Conservation (phyloP, 495 filamentous ascomycete genomes). For the Hyaloscypha variabilis region DNA sequence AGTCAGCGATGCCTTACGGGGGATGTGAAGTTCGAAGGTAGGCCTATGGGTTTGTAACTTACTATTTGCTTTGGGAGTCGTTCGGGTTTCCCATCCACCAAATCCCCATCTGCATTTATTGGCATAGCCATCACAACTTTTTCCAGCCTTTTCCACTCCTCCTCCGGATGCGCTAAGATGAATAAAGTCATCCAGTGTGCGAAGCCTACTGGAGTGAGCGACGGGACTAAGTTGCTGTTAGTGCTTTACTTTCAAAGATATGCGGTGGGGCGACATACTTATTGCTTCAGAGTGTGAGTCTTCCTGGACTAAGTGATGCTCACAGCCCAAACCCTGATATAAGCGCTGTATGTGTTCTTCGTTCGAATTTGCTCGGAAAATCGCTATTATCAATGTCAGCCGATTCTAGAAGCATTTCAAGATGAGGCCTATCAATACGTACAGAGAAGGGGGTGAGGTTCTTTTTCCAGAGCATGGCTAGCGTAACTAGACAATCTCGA, state of each 20-base stretch:
- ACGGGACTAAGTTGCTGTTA: constrained; percentile 52
- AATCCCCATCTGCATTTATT: constrained; percentile 55
- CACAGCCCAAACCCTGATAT: constrained; percentile 74
- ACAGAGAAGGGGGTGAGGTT: constrained; percentile 49
- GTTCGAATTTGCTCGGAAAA: constrained; percentile 46
- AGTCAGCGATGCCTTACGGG: background rate
- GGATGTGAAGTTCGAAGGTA: no score
- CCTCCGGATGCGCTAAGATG: constrained; percentile 77
- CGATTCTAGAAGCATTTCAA: background rate
- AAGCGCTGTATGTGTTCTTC: constrained; percentile 59
- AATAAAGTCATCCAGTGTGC: constrained; percentile 73
- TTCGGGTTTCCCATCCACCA: constrained; percentile 70
- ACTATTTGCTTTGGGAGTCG: constrained; percentile 75
- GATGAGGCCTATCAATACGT: constrained; percentile 19
- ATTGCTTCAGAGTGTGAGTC: constrained; percentile 60
- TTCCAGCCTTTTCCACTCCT: constrained; percentile 73
- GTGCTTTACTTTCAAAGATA: background rate
- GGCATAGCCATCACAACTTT: constrained; percentile 75
- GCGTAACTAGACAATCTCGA: constrained; percentile 24
- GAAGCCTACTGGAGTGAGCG: constrained; percentile 80
- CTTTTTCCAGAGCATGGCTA: constrained; percentile 60
- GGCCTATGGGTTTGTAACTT: no score
- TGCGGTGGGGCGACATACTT: background rate
- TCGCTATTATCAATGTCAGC: constrained; percentile 37
- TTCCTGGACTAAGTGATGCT: constrained; percentile 80